These are phyloP conservation scores for Leccinum obscurum DNA, from an alignment of 768 basidiomycete genomes.

Conservation along the genomic window DNA sequence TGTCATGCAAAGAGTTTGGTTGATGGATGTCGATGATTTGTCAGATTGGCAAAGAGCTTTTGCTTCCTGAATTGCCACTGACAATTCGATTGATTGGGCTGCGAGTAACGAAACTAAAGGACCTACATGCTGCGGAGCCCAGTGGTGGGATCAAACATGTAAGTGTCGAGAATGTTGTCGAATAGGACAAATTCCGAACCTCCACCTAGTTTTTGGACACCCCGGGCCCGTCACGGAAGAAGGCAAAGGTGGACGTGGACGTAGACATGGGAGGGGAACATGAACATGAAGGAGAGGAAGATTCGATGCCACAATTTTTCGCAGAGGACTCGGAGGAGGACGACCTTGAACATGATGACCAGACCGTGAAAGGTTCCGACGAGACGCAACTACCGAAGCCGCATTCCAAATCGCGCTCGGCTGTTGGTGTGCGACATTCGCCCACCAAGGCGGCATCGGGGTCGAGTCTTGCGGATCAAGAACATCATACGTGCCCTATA, in stretches of 20 bases:
- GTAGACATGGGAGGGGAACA: slow-evolving; percentile 9
- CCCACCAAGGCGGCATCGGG: slow-evolving; percentile 19
- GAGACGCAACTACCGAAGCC: slow-evolving; percentile 1
- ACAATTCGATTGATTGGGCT: slow-evolving; percentile 85
- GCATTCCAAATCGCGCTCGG: slow-evolving; percentile 18
- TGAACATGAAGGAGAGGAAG: slow-evolving; percentile 30
- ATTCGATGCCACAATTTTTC: slow-evolving; percentile 53
- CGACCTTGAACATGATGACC: slow-evolving; percentile 10
- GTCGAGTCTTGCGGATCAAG: slow-evolving; percentile 8
- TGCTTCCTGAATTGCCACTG: slow-evolving; percentile 78
- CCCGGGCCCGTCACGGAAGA: slow-evolving; percentile 40
- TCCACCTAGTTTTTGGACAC: slow-evolving; percentile 58
- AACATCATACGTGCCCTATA: slow-evolving; percentile 64
- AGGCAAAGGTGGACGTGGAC: slow-evolving; percentile 32
- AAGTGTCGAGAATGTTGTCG: slow-evolving; percentile 20
- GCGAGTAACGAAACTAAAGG: slow-evolving; percentile 85
- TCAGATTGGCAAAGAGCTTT: slow-evolving; percentile 78
- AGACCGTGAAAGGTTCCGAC: slow-evolving; percentile 9
- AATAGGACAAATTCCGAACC: background rate
- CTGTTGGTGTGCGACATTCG: background rate
- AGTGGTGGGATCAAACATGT: slow-evolving; percentile 73
- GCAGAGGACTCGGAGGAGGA: slow-evolving; percentile 41
- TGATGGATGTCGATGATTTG: slow-evolving; percentile 8
- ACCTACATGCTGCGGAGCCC: slow-evolving; percentile 54
- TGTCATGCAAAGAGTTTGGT: background rate